A percentile compares a stretch with the other conserved stretches of the same genome.
phyloP scores from a whole-genome alignment of 371 early-diverging fungal genomes.

The Gilbertella persicaria region DNA sequence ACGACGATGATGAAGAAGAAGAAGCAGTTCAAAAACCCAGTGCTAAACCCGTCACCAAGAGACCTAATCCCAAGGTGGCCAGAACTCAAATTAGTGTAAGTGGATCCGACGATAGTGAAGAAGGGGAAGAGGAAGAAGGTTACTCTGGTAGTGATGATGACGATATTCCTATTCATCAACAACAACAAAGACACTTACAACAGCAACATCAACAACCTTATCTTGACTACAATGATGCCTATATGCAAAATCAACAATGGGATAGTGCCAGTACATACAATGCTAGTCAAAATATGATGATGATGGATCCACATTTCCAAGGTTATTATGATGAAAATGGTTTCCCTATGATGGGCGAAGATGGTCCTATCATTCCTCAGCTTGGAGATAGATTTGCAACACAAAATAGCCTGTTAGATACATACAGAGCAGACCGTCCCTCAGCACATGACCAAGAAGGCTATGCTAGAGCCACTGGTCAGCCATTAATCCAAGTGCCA shows the following conservation, averaged over 20 bases:
- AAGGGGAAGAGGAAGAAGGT: slow-evolving; percentile 8
- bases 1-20: slow-evolving; percentile 5
- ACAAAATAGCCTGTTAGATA: slow-evolving; percentile 41
- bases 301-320: slow-evolving; percentile 12
- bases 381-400: slow-evolving; percentile 35
- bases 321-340: slow-evolving; percentile 14
- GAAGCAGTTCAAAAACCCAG: background rate
- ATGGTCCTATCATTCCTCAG: slow-evolving; percentile 43
- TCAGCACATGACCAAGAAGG: slow-evolving; percentile 45
- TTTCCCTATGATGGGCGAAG: slow-evolving; percentile 20
- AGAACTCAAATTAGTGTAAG: slow-evolving; percentile 29
- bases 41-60: background rate
- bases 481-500: slow-evolving; percentile 43
- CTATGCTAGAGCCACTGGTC: slow-evolving; percentile 46
- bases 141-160: slow-evolving; percentile 17
- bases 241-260: slow-evolving; percentile 12
- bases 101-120: slow-evolving; percentile 28
- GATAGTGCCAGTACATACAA: slow-evolving; percentile 12
- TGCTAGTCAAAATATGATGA: slow-evolving; percentile 8
- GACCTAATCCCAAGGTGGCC: slow-evolving; percentile 23
- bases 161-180: slow-evolving; percentile 22
- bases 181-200: slow-evolving; percentile 1
- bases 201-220: slow-evolving; percentile 10
- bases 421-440: slow-evolving; percentile 34
- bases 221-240: slow-evolving; percentile 4